These are phyloP conservation scores for Entomophthora muscae DNA, from an alignment of 371 early-diverging fungal genomes.

Conservation along the genomic window DNA sequence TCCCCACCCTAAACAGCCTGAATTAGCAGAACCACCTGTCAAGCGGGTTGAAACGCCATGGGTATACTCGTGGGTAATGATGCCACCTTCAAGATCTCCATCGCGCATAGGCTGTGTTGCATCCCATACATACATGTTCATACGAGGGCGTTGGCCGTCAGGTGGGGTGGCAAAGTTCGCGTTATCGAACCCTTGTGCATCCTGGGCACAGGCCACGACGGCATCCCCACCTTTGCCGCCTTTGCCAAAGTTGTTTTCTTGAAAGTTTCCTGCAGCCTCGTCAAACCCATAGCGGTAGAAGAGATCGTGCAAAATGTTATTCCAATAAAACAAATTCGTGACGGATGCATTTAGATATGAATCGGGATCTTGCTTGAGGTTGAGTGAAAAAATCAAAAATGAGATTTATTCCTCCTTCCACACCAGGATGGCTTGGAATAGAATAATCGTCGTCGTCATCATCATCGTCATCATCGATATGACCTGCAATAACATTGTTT, in stretches of 20 bases:
- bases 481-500: slow-evolving; percentile 55
- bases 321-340: too few species aligned
- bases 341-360: slow-evolving; percentile 76
- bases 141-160: slow-evolving; percentile 75
- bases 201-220: slow-evolving; percentile 90
- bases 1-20: slow-evolving; percentile 86
- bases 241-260: slow-evolving; percentile 63
- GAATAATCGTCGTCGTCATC: slow-evolving; percentile 54
- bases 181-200: slow-evolving; percentile 74
- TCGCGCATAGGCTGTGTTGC: slow-evolving; percentile 41
- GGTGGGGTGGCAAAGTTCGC: too few species aligned
- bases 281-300: slow-evolving; percentile 74
- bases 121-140: slow-evolving; percentile 88
- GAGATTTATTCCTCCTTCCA: slow-evolving; percentile 33
- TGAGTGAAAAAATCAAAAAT: slow-evolving; percentile 59
- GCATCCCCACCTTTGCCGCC: slow-evolving; percentile 68
- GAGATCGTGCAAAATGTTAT: slow-evolving; percentile 69
- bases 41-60: slow-evolving; percentile 84
- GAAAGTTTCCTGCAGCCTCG: too few species aligned
- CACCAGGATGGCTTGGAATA: slow-evolving; percentile 63
- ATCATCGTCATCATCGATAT: slow-evolving; percentile 39
- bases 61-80: slow-evolving; percentile 80
- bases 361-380: slow-evolving; percentile 40
- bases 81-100: too few species aligned
- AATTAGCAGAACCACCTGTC: slow-evolving; percentile 84